Evolutionary conservation across 2,329 filamentous ascomycete species (phyloP).

Genomic region (Triangularia setosa): DNA sequence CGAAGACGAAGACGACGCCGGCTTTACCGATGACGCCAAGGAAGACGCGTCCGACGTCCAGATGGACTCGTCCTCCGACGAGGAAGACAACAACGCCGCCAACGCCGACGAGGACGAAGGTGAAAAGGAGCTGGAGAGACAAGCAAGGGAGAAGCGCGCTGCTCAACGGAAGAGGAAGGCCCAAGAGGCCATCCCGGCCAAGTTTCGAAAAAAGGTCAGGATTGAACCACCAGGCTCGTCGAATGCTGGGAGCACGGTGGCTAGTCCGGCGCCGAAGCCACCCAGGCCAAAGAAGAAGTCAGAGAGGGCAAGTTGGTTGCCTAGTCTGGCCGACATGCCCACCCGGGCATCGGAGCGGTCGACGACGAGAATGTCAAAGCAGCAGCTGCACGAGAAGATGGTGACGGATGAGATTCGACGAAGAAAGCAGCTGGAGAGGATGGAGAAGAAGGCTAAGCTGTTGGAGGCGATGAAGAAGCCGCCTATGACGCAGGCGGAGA

Average conservation of each 20-base stretch:
- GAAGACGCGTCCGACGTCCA: conserved; percentile 70
- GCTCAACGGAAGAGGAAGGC: conserved; percentile 76
- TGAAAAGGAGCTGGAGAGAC: conserved; percentile 78
- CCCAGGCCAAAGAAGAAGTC: conserved; percentile 57
- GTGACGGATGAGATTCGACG: conserved; percentile 67
- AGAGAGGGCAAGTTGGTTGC: conserved; percentile 57
- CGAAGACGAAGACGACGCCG: conserved; percentile 64
- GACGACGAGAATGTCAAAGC: conserved; percentile 57
- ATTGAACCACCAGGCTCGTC: conserved; percentile 51
- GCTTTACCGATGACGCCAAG: conserved; percentile 65
- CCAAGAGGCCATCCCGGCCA: conserved; percentile 67
- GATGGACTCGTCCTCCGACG: conserved; percentile 80
- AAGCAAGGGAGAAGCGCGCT: conserved; percentile 64
- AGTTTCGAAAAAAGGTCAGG: conserved; percentile 71
- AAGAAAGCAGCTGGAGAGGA: conserved; percentile 64
- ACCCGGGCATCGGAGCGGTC: conserved; percentile 55
- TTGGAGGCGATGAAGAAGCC: conserved; percentile 72
- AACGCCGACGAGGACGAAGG: conserved; percentile 71
- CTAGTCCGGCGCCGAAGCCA: conserved; percentile 33
- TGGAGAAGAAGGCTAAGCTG: conserved; percentile 65
- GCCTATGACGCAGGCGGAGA: conserved; percentile 81
- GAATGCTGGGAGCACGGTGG: conserved; percentile 35
- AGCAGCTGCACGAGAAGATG: conserved; percentile 66
- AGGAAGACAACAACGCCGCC: conserved; percentile 68
- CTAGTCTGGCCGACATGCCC: conserved; percentile 50